Percentiles rank a stretch among this genome's conserved stretches.
Conservation (phyloP, 1,284 basidiomycete species). For the Trichosporon sp. region DNA sequence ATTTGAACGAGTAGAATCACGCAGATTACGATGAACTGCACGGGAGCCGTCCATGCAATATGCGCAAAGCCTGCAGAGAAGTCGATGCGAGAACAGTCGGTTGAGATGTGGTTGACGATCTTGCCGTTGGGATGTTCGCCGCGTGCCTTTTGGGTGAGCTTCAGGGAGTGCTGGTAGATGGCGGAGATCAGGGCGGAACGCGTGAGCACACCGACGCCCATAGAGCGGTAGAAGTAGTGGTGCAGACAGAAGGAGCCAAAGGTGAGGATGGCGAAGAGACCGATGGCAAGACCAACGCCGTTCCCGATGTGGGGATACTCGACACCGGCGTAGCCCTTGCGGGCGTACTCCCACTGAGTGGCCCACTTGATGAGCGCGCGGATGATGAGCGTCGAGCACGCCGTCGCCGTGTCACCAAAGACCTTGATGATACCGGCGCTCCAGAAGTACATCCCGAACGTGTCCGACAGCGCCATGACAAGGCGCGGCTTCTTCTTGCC, state of each 20-base stretch:
- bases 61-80: slow-evolving; percentile 77
- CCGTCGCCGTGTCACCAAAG: slow-evolving; percentile 63
- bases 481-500: slow-evolving; percentile 68
- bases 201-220: slow-evolving; percentile 70
- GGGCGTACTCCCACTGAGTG: slow-evolving; percentile 60
- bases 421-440: slow-evolving; percentile 70
- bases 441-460: slow-evolving; percentile 79
- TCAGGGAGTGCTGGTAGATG: slow-evolving; percentile 75
- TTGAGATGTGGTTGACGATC: slow-evolving; percentile 85
- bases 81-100: slow-evolving; percentile 74
- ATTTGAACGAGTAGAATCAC: slow-evolving; percentile 53
- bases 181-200: slow-evolving; percentile 83
- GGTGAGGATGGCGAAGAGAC: slow-evolving; percentile 66
- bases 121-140: slow-evolving; percentile 74
- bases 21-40: slow-evolving; percentile 49
- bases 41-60: slow-evolving; percentile 64
- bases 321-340: slow-evolving; percentile 37
- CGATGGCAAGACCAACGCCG: slow-evolving; percentile 71
- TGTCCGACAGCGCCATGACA: slow-evolving; percentile 70
- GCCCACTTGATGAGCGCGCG: slow-evolving; percentile 75
- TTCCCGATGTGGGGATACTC: slow-evolving; percentile 58
- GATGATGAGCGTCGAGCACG: slow-evolving; percentile 73
- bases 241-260: slow-evolving; percentile 65
- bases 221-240: slow-evolving; percentile 61
- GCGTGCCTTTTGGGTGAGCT: slow-evolving; percentile 74